Evolutionary conservation across 2,329 filamentous ascomycete species (phyloP).

Genomic region (Alternaria sp.): DNA sequence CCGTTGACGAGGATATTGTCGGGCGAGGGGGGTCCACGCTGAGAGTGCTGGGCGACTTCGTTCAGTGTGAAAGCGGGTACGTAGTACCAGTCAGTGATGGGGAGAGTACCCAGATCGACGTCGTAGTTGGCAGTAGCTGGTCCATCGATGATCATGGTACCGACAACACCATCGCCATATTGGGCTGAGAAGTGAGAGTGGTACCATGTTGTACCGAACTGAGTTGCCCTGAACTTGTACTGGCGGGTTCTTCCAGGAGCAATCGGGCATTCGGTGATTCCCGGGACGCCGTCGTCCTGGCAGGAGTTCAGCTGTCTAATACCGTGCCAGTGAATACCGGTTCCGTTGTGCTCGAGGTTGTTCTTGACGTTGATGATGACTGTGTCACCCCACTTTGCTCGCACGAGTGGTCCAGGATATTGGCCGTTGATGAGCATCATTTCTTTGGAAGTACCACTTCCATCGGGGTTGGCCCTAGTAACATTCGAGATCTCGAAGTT

Average conservation of each 20-base stretch:
- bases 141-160: slow-evolving; percentile 51
- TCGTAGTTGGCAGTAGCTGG: slow-evolving; percentile 58
- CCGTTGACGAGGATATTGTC: slow-evolving; percentile 62
- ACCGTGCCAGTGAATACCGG: slow-evolving; percentile 60
- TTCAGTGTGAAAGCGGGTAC: slow-evolving; percentile 39
- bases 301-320: slow-evolving; percentile 47
- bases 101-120: slow-evolving; percentile 65
- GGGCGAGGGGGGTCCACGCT: slow-evolving; percentile 42
- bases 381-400: slow-evolving; percentile 49
- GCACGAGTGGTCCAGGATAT: slow-evolving; percentile 65
- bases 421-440: slow-evolving; percentile 58
- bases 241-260: slow-evolving; percentile 63
- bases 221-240: slow-evolving; percentile 64
- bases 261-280: slow-evolving; percentile 67
- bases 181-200: slow-evolving; percentile 53
- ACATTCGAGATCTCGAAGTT: slow-evolving; percentile 51
- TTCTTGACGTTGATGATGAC: slow-evolving; percentile 50
- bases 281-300: slow-evolving; percentile 64
- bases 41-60: slow-evolving; percentile 41
- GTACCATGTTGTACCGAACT: slow-evolving; percentile 55
- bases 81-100: slow-evolving; percentile 70
- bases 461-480: slow-evolving; percentile 49
- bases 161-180: slow-evolving; percentile 53
- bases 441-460: slow-evolving; percentile 39
- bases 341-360: slow-evolving; percentile 53